phyloP scores from a whole-genome alignment of 208 protist genomes.

The Trypanosoma theileri region DNA sequence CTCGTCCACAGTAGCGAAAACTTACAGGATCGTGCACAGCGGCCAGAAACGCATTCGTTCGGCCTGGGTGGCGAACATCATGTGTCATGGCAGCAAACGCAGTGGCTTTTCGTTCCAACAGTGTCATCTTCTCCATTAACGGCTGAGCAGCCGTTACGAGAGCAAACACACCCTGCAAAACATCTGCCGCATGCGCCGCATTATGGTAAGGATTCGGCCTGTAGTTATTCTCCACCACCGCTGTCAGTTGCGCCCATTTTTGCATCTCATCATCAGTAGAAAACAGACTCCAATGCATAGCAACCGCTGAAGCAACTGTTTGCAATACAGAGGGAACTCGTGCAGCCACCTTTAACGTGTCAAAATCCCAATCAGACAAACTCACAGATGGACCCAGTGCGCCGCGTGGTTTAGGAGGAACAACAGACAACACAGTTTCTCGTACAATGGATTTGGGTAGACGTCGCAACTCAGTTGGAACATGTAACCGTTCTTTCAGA shows the following conservation, averaged over 20 bases:
- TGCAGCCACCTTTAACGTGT: constrained; percentile 29
- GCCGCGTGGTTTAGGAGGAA: background rate
- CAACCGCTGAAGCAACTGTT: constrained; percentile 45
- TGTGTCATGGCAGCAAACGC: constrained; percentile 67
- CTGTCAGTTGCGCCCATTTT: constrained; percentile 42
- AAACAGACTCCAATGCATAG: constrained; percentile 54
- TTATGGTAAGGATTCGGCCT: constrained; percentile 78
- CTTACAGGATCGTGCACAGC: constrained; percentile 58
- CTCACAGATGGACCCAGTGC: background rate
- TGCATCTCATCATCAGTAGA: constrained; percentile 21
- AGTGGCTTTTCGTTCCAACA: constrained; percentile 58
- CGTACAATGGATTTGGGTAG: constrained; percentile 26
- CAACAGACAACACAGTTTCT: constrained; percentile 15
- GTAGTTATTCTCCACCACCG: constrained; percentile 73
- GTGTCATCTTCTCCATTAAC: constrained; percentile 44
- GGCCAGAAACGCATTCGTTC: constrained; percentile 52
- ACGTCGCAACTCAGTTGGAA: background rate
- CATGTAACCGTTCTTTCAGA: background rate
- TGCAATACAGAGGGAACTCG: constrained; percentile 49
- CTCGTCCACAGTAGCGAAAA: constrained; percentile 44
- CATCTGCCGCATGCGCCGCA: constrained; percentile 69
- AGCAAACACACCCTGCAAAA: constrained; percentile 60
- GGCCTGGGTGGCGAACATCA: constrained; percentile 77
- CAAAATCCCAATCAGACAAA: constrained; percentile 43
- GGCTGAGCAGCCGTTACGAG: constrained; percentile 43